Evolutionary conservation across 208 protist genomes (phyloP).

Genomic region (Strigomonas galati): DNA sequence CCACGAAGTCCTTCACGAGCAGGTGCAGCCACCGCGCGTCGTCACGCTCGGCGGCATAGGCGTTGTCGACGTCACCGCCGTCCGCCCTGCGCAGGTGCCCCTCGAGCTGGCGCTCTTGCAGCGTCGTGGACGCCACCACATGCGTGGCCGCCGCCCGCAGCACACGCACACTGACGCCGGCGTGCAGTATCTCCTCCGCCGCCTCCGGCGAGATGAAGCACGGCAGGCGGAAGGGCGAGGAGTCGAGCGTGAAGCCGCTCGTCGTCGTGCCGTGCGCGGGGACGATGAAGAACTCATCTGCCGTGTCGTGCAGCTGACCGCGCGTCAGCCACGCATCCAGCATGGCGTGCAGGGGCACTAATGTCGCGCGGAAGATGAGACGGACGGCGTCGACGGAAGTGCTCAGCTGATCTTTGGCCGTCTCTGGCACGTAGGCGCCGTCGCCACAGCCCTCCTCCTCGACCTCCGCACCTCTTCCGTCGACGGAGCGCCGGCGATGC

Average conservation of each 20-base stretch:
- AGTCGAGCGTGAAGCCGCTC: constrained; percentile 62
- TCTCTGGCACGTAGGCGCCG: not conserved
- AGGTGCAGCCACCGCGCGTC: constrained; percentile 21
- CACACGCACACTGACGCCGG: constrained; percentile 66
- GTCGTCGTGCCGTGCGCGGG: constrained; percentile 51
- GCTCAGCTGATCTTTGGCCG: constrained; percentile 1
- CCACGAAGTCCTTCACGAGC: constrained; percentile 28
- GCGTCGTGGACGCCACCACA: constrained; percentile 30
- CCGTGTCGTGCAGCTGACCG: constrained; percentile 57
- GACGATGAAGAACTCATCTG: constrained; percentile 87
- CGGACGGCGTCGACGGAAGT: constrained; percentile 49
- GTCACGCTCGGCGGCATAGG: constrained; percentile 9
- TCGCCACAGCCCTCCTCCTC: constrained; percentile 8
- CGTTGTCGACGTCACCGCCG: constrained; percentile 18
- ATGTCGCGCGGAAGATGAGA: constrained; percentile 41
- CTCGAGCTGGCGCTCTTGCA: constrained; percentile 18
- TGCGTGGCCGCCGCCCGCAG: constrained; percentile 61
- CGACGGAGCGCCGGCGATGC: not conserved
- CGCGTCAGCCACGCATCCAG: constrained; percentile 53
- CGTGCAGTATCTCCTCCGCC: constrained; percentile 50
- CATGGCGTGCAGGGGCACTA: constrained; percentile 63
- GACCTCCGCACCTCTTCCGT: not conserved
- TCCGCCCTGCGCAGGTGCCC: constrained; percentile 4
- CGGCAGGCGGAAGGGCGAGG: constrained; percentile 59
- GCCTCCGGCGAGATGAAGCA: constrained; percentile 57